Base-by-base conservation (phyloP, 352 stramenopile genomes). In the Elongisporangium senticosum region DNA sequence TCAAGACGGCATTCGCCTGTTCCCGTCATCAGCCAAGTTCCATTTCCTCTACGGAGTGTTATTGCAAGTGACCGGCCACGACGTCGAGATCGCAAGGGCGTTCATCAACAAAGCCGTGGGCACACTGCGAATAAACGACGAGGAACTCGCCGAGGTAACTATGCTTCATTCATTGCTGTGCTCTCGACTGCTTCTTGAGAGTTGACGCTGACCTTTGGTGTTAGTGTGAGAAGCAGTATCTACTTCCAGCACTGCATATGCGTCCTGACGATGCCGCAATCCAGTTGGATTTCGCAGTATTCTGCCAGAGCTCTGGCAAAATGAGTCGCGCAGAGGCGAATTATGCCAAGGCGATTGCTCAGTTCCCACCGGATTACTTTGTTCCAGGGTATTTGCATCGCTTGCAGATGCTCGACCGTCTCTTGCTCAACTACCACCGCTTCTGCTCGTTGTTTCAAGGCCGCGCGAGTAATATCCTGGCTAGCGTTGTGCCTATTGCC, bases 371-470 rank as follows among this genome's bases (percentile, higher is more conserved):
- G 4, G 65, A 79, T n/a, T 90, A 90, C 53, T 49, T 20, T 1
- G 65, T 89, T 22, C 67, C 81, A 7, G 81, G 81, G 0, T 90
- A 87, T 58, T 60, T 87, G 1, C 58, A 89, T 67, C 76, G 81
- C 4, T 56, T 84, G 13, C 56, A 84, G 26, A 86, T 72, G 64
- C 43, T 89, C 7, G 73, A 87, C 51, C 73, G 81, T 2, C 33
- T 90, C 17, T 49, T 89, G n/a, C 54, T 83, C 17, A 90, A 89
- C 49, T 89, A 87, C 49, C 77, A 90, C 49, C 78, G 76, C 10
- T 90, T 89, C 61, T 83, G 75, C 53, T 87, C 78, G 6, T 57
- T 90, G 10, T 90, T 87, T 43, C 80, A 84, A 57, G 77, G 71
- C 11, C 62, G 68, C 14, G 72, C 83, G 64, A 61, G 73, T 0